Percentiles rank a stretch among this genome's conserved stretches.
Evolutionary conservation across 1,139 yeast species (phyloP).

Genomic region (Debaryomyces sp.): DNA sequence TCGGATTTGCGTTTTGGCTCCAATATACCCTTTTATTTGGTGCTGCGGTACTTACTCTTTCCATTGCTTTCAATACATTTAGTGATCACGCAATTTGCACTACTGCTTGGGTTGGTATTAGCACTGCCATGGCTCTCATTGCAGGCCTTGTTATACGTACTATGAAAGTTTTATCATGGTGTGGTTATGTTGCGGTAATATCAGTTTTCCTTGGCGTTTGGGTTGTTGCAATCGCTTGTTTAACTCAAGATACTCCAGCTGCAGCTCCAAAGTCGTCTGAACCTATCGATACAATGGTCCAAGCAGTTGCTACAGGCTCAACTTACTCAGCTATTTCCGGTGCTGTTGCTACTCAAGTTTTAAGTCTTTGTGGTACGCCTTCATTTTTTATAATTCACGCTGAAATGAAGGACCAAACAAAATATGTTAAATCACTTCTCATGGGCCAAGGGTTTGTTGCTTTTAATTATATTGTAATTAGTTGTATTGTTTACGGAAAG

Average conservation of each 20-base stretch:
- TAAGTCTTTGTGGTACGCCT: conserved; percentile 14
- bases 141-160: conserved; percentile 13
- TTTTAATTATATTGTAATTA: conserved; percentile 12
- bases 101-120: conserved; percentile 12
- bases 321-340: conserved; percentile 12
- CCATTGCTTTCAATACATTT: conserved; percentile 13
- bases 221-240: conserved; percentile 13
- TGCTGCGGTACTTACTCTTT: conserved; percentile 11
- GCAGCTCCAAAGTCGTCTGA: conserved; percentile 10
- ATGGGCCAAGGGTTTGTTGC: conserved; percentile 15
- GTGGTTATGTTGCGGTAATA: conserved; percentile 13
- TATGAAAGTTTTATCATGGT: conserved; percentile 15
- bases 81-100: conserved; percentile 14
- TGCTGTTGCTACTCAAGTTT: conserved; percentile 14
- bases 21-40: conserved; percentile 12
- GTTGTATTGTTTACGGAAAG: conserved; percentile 14
- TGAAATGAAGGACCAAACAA: conserved; percentile 14
- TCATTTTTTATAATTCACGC: conserved; percentile 16
- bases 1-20: conserved; percentile 14
- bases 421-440: conserved; percentile 12
- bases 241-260: conserved; percentile 13
- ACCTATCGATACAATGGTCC: conserved; percentile 10
- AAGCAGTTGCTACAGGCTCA: conserved; percentile 9
- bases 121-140: conserved; percentile 11
- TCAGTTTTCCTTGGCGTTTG: conserved; percentile 13